Conservation (phyloP, 495 filamentous ascomycete species). For the Xylaria sp. region DNA sequence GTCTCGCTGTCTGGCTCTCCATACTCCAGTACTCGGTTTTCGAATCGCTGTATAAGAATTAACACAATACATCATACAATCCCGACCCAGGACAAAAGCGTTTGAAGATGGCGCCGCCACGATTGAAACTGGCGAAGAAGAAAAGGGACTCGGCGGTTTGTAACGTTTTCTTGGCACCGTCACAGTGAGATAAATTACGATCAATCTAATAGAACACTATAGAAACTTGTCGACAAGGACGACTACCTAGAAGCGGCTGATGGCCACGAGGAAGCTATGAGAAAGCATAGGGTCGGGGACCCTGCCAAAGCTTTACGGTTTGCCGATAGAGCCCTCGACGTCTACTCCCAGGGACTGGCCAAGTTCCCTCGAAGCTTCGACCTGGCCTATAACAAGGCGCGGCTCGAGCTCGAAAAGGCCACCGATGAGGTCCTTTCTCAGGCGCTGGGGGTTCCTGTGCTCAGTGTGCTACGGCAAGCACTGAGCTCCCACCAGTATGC, state of each 20-base stretch:
- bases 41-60: not conserved
- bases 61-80: not conserved
- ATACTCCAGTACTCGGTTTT: not conserved
- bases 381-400: conserved; percentile 76
- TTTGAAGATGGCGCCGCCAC: conserved; percentile 24
- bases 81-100: not conserved
- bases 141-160: not conserved
- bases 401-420: conserved; percentile 70
- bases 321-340: conserved; percentile 68
- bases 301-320: conserved; percentile 71
- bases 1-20: too few species aligned
- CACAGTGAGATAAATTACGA: not conserved
- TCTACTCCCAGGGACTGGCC: conserved; percentile 65
- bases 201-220: conserved; percentile 26
- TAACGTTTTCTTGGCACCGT: not conserved
- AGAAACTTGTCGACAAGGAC: conserved; percentile 33
- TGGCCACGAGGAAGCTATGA: conserved; percentile 70
- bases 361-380: conserved; percentile 68
- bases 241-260: conserved; percentile 61
- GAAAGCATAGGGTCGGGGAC: conserved; percentile 77
- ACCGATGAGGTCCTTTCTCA: conserved; percentile 60
- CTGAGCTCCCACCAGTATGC: conserved; percentile 68
- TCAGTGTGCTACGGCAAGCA: conserved; percentile 59
- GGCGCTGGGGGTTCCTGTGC: conserved; percentile 59
- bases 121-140: conserved; percentile 21